These are phyloP conservation scores for Letharia columbiana DNA, from an alignment of 495 filamentous ascomycete genomes.

Conservation along the genomic window DNA sequence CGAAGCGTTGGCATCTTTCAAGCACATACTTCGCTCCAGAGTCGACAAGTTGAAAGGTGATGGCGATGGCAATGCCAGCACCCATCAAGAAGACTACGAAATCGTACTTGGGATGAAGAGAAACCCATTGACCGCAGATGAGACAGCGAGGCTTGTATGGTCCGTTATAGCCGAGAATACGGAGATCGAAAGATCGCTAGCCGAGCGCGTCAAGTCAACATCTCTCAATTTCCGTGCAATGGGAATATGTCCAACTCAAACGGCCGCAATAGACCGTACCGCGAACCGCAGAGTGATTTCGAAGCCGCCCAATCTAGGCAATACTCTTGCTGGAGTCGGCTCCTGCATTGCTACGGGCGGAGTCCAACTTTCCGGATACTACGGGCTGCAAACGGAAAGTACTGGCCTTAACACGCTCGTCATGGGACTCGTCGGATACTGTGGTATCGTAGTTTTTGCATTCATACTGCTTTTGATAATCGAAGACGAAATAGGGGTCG, in stretches of 20 bases:
- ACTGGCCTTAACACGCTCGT: constrained; percentile 1
- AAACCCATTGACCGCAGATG: not conserved
- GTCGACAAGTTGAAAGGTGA: not conserved
- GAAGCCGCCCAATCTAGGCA: not conserved
- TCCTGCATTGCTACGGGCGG: not conserved
- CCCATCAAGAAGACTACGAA: constrained; percentile 2
- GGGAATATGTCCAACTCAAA: constrained; percentile 7
- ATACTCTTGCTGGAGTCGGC: not conserved
- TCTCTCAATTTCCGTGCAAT: not conserved
- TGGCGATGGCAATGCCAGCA: not conserved
- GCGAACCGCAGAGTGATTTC: not conserved
- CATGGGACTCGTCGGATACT: constrained; percentile 12
- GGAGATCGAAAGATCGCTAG: not conserved
- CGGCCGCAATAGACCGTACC: not conserved
- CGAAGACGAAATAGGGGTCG: not conserved
- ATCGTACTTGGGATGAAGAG: constrained; percentile 1
- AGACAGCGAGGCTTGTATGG: not conserved
- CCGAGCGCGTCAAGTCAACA: not conserved
- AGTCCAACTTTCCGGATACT: not conserved
- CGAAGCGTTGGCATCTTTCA: not conserved
- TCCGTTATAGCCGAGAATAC: not conserved
- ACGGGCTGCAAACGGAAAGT: not conserved
- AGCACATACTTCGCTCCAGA: not conserved
- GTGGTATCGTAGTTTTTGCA: not conserved
- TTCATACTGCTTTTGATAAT: not conserved